Evolutionary conservation across 257 asterid genomes (phyloP).

Genomic region (Primulina huaijiensis): DNA sequence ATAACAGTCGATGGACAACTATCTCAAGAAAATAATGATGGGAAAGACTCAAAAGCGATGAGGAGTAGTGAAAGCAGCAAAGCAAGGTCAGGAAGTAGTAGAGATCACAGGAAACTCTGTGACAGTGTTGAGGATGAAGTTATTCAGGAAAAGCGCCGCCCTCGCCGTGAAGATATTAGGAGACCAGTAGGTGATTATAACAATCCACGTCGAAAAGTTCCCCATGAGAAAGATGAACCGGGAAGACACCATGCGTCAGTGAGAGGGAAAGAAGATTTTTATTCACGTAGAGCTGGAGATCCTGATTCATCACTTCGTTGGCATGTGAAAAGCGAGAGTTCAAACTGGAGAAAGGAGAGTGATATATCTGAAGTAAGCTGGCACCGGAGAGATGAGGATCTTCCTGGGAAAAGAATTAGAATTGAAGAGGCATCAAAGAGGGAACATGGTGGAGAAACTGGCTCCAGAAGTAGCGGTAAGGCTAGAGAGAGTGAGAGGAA

Average conservation of each 20-base stretch:
- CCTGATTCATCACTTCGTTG: slow-evolving; percentile 42
- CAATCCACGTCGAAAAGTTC: slow-evolving; percentile 43
- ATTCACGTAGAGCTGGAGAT: slow-evolving; percentile 54
- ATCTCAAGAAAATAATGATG: slow-evolving; percentile 58
- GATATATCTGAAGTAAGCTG: slow-evolving; percentile 63
- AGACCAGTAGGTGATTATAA: slow-evolving; percentile 50
- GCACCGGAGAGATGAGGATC: slow-evolving; percentile 63
- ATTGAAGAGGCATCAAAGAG: slow-evolving; percentile 60
- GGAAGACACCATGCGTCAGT: slow-evolving; percentile 43
- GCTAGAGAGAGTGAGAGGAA: slow-evolving; percentile 61
- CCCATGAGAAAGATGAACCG: slow-evolving; percentile 57
- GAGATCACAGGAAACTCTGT: slow-evolving; percentile 45
- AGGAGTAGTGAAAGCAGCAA: slow-evolving; percentile 74
- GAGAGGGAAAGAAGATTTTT: slow-evolving; percentile 61
- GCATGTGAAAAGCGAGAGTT: slow-evolving; percentile 45
- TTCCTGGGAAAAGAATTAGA: slow-evolving; percentile 55
- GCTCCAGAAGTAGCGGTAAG: slow-evolving; percentile 51
- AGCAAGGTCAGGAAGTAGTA: slow-evolving; percentile 77
- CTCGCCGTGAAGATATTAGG: slow-evolving; percentile 36
- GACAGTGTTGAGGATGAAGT: slow-evolving; percentile 64
- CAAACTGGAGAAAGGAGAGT: slow-evolving; percentile 65
- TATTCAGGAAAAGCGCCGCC: slow-evolving; percentile 53
- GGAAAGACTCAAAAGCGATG: slow-evolving; percentile 55
- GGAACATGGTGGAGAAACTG: slow-evolving; percentile 56
- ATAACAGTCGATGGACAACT: slow-evolving; percentile 43